phyloP scores from a whole-genome alignment of 495 filamentous ascomycete genomes.

The Talaromyces stipitatus region DNA sequence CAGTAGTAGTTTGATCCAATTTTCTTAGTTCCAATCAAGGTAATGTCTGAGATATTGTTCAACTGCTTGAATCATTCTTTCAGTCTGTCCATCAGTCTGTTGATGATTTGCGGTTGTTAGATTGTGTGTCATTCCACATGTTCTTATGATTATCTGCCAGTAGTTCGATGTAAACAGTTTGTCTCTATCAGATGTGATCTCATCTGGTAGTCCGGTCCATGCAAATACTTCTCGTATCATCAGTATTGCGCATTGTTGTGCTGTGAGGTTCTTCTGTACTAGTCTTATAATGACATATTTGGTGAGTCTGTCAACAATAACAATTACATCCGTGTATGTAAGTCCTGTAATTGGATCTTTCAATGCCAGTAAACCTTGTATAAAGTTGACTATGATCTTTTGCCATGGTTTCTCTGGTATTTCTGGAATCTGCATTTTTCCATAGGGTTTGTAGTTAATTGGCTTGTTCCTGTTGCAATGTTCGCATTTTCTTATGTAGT shows the following conservation, averaged over 20 bases:
- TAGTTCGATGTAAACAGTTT: conserved; percentile 7
- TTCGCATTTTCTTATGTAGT: conserved; percentile 9
- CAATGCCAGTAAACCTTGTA: neutral
- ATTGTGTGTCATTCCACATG: too few species aligned
- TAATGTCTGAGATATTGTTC: too few species aligned
- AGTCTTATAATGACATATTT: conserved; percentile 6
- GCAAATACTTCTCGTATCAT: neutral
- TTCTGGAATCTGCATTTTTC: conserved; percentile 12
- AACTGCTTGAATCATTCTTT: too few species aligned
- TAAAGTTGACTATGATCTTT: conserved; percentile 16
- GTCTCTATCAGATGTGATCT: conserved; percentile 8
- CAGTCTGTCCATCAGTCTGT: too few species aligned
- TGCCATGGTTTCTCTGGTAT: conserved; percentile 7
- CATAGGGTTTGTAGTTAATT: conserved; percentile 1
- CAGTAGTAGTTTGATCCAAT: too few species aligned
- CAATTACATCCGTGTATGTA: neutral
- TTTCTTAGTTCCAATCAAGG: too few species aligned
- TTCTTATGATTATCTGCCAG: neutral
- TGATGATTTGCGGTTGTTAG: too few species aligned
- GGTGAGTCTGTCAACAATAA: conserved; percentile 7
- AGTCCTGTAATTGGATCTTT: neutral
- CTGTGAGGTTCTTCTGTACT: neutral
- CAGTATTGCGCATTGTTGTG: neutral
- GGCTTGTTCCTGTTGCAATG: conserved; percentile 1
- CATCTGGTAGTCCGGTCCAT: neutral